Evolutionary conservation across 2,329 filamentous ascomycete species (phyloP).

Genomic region (Neonectria ditissima): DNA sequence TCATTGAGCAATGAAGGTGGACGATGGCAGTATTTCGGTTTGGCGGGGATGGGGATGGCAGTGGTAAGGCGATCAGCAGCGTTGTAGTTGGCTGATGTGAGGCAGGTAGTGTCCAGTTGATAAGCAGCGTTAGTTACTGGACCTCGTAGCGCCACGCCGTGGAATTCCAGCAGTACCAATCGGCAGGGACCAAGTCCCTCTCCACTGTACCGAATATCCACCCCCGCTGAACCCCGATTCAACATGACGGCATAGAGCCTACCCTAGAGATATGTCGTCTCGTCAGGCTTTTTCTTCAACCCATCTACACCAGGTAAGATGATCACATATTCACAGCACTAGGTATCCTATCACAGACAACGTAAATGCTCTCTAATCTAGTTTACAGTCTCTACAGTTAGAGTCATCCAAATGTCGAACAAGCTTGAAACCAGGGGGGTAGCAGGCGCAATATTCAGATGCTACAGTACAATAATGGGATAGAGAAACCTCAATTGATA

Average conservation of each 20-base stretch:
- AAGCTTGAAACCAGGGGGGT: too few species aligned
- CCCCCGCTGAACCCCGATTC: constrained; percentile 16
- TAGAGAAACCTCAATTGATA: too few species aligned
- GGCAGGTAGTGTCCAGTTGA: constrained; percentile 29
- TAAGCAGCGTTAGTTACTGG: constrained; percentile 21
- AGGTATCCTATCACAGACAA: not conserved
- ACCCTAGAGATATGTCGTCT: constrained; percentile 2
- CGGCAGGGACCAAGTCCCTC: constrained; percentile 14
- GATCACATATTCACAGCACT: not conserved
- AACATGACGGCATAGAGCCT: not conserved
- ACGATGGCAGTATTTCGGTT: not conserved
- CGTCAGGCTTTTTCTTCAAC: too few species aligned
- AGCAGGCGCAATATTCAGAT: too few species aligned
- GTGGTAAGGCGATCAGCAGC: not conserved
- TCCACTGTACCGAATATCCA: constrained; percentile 16
- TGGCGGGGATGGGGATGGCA: not conserved
- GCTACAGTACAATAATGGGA: too few species aligned
- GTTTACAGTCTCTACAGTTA: too few species aligned
- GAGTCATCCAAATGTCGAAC: too few species aligned
- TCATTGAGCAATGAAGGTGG: constrained; percentile 10
- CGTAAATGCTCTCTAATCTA: too few species aligned
- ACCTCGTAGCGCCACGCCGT: constrained; percentile 11
- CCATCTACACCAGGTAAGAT: too few species aligned
- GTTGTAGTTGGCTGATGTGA: constrained; percentile 1
- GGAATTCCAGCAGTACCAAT: not conserved